A percentile compares a stretch with the other conserved stretches of the same genome.
These are phyloP conservation scores for Lonicera japonica DNA, from an alignment of 129 eudicot genomes.

Conservation along the genomic window DNA sequence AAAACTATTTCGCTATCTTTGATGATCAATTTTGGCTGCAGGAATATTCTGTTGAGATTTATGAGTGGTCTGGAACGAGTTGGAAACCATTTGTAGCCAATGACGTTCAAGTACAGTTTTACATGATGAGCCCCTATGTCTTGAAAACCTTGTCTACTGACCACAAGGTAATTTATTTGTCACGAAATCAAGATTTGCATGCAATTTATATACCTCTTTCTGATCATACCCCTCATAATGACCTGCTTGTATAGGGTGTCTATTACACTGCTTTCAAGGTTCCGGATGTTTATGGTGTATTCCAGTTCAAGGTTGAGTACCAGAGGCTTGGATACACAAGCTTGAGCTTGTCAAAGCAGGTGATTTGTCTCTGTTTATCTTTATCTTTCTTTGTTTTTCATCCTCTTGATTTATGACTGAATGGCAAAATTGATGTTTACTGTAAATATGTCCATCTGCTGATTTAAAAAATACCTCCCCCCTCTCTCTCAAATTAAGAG, in stretches of 20 bases:
- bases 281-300: conserved; percentile 59
- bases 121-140: conserved; percentile 68
- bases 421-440: no score
- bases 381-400: no score
- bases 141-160: conserved; percentile 44
- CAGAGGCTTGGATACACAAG: conserved; percentile 30
- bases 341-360: no score
- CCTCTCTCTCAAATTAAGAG: no score
- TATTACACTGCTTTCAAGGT: conserved; percentile 44
- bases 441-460: no score
- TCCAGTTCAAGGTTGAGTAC: conserved; percentile 55
- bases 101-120: conserved; percentile 54
- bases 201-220: background rate
- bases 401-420: no score
- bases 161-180: conserved; percentile 34
- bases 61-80: conserved; percentile 51
- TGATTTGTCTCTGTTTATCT: no score
- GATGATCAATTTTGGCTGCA: conserved; percentile 4
- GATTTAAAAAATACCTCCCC: no score
- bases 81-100: conserved; percentile 57
- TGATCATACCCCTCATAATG: background rate
- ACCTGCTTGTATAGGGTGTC: conserved; percentile 22
- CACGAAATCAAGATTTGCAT: background rate
- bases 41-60: conserved; percentile 49
- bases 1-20: background rate